Evolutionary conservation across 1,139 yeast genomes (phyloP).

Genomic region (Saccharomycopsis hybrid): DNA sequence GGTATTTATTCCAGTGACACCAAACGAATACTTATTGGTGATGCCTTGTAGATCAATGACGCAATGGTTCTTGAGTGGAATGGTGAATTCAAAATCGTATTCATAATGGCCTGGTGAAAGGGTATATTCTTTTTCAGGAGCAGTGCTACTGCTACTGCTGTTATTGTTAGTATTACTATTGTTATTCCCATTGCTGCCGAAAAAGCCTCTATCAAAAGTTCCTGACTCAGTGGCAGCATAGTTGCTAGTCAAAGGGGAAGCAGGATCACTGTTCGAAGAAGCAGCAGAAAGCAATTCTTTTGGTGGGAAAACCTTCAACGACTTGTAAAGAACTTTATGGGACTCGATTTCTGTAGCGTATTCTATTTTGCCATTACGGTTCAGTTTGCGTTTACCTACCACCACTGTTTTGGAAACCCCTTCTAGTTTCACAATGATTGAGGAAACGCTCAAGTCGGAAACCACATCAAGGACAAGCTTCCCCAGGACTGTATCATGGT

Average conservation of each 20-base stretch:
- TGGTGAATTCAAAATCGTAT: conserved; percentile 13
- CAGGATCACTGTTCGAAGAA: background rate
- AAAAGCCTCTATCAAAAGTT: background rate
- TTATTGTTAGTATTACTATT: background rate
- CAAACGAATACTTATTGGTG: conserved; percentile 1
- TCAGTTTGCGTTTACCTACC: background rate
- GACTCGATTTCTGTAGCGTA: conserved; percentile 5
- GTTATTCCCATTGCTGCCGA: background rate
- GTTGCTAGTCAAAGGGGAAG: background rate
- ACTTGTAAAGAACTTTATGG: conserved; percentile 13
- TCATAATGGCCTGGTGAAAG: conserved; percentile 15
- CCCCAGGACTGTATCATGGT: conserved; percentile 13
- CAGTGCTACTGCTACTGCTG: background rate
- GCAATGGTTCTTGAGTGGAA: conserved; percentile 20
- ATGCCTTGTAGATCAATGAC: conserved; percentile 6
- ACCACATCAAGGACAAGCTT: conserved; percentile 6
- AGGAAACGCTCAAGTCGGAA: background rate
- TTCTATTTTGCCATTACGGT: background rate
- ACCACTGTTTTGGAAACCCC: conserved; percentile 11
- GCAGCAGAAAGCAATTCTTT: conserved; percentile 2
- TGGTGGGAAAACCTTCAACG: conserved; percentile 14
- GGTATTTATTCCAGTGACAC: background rate
- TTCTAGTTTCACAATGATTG: conserved; percentile 15
- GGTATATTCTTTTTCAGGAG: conserved; percentile 8
- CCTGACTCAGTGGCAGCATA: background rate